Evolutionary conservation across 2,329 filamentous ascomycete genomes (phyloP).

Genomic region (Pseudophaeomoniella oleicola): DNA sequence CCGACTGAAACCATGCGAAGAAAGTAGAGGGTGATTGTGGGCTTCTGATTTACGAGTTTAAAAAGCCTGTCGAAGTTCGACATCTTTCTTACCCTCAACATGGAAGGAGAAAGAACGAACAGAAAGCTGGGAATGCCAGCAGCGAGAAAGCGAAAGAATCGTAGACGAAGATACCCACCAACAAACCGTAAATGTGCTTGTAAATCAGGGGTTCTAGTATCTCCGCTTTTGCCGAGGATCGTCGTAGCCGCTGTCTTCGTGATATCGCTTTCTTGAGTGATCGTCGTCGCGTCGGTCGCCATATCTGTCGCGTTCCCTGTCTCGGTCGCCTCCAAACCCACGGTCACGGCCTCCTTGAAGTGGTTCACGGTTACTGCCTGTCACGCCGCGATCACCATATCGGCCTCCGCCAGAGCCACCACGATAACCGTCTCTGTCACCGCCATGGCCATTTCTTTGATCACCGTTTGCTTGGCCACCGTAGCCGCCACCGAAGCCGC

Average conservation of each 20-base stretch:
- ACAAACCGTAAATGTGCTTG: slow-evolving; percentile 17
- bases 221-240: slow-evolving; percentile 50
- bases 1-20: neutral
- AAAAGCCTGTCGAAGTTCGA: neutral
- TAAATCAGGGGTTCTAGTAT: slow-evolving; percentile 29
- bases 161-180: slow-evolving; percentile 27
- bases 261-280: slow-evolving; percentile 49
- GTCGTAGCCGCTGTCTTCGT: slow-evolving; percentile 68
- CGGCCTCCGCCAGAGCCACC: slow-evolving; percentile 26
- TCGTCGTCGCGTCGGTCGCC: slow-evolving; percentile 37
- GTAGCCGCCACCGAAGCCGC: slow-evolving; percentile 36
- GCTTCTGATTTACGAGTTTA: slow-evolving; percentile 1
- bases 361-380: slow-evolving; percentile 73
- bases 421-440: slow-evolving; percentile 39
- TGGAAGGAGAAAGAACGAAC: slow-evolving; percentile 12
- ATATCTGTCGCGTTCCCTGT: slow-evolving; percentile 27
- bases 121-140: slow-evolving; percentile 9
- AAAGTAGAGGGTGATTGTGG: neutral
- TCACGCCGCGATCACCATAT: slow-evolving; percentile 40
- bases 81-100: slow-evolving; percentile 20
- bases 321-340: slow-evolving; percentile 31
- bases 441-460: slow-evolving; percentile 40
- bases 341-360: slow-evolving; percentile 50
- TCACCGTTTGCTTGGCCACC: slow-evolving; percentile 32
- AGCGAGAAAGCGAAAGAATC: neutral